These are phyloP conservation scores for Beauveria asiatica DNA, from an alignment of 2,329 filamentous ascomycete genomes.

Conservation along the genomic window DNA sequence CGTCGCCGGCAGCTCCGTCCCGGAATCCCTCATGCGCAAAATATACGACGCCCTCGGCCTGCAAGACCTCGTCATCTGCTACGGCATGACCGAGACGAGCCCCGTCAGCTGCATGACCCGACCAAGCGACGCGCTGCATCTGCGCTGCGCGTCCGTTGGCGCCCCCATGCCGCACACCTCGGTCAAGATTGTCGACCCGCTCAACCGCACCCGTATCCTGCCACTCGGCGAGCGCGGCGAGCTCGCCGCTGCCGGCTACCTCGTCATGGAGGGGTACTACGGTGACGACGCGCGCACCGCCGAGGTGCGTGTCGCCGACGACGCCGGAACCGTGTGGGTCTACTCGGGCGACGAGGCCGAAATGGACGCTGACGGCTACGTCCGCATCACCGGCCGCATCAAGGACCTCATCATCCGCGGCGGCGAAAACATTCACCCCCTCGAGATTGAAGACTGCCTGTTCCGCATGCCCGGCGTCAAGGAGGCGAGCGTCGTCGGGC, in stretches of 20 bases:
- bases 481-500: constrained; percentile 75
- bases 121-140: constrained; percentile 63
- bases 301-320: constrained; percentile 49
- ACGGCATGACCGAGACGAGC: constrained; percentile 89
- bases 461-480: constrained; percentile 61
- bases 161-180: constrained; percentile 73
- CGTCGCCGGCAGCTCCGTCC: constrained; percentile 78
- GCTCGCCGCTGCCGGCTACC: constrained; percentile 73
- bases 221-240: constrained; percentile 65
- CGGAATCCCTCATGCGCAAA: constrained; percentile 68
- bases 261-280: constrained; percentile 89
- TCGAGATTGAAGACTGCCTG: constrained; percentile 86
- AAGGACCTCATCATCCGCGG: constrained; percentile 94
- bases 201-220: constrained; percentile 50
- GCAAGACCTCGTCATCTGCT: constrained; percentile 81
- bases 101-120: constrained; percentile 76
- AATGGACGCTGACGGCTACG: constrained; percentile 76
- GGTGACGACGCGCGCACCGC: constrained; percentile 60
- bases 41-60: constrained; percentile 69
- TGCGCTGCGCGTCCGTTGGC: constrained; percentile 69
- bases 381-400: constrained; percentile 81
- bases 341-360: constrained; percentile 82
- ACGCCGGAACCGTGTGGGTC: constrained; percentile 67
- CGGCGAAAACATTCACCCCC: constrained; percentile 91
- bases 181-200: constrained; percentile 65